Base-by-base conservation (phyloP, 306 rosid genomes). In the Acacia melanoxylon region DNA sequence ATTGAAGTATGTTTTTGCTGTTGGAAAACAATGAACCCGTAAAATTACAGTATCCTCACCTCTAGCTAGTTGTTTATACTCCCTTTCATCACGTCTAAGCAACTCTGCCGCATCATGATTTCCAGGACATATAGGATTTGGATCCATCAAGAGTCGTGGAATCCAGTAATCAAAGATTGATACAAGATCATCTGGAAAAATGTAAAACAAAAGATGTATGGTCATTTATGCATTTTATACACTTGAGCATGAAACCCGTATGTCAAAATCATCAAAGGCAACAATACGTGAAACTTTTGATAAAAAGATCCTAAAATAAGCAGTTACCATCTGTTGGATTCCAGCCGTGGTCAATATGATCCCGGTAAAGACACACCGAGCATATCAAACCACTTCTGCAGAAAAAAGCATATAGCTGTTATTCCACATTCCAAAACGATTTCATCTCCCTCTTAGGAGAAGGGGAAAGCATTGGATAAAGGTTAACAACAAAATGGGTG, bases 1-100 rank as follows among this genome's bases (percentile, higher is more conserved):
- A 25, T 61, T 11, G 4, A 61, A 61, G 6, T 11, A 24, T 6
- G 33, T 61, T 61, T 61, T 63, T 63, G n/a, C 56, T 52, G 35
- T 33, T 65, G 48, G 48, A 44, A 42, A 44, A 44, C 48, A 2
- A 44, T 44, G 48, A 44, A 44, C 41, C 41, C 41, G 41, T 37
- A 37, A 37, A 37, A 37, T 37, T 72, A 73, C 27, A 61, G 35
- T 61, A 11, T 61, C 67, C 67, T 10, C 35, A 92, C 99, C 98
- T 93, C 14, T 91, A 68, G 92, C 98, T 87, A 91, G 87, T 2
- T 2, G 25, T 56, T 3, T 13, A 10, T 8, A 58, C 31, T 2
- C 1, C 11, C 2, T 1, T 52, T 20, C 22, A 56, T 19, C 4
- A 1, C n/a, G 4, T 3, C 0, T 0, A 96, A 91, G 88, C 82